Evolutionary conservation across 129 eudicot genomes (phyloP).

Genomic region (Helichrysum umbraculigerum): DNA sequence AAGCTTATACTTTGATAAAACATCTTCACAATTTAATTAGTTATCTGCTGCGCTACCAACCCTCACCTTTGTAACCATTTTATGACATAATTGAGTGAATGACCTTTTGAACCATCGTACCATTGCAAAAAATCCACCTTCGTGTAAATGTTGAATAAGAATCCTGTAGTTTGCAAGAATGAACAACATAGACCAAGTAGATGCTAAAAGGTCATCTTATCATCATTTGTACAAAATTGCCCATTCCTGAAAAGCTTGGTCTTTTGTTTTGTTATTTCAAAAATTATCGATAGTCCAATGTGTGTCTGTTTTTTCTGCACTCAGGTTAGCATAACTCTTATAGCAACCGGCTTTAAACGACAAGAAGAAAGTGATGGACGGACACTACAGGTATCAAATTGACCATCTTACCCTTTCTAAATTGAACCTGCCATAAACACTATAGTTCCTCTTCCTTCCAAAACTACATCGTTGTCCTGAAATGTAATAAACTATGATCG

Average conservation of each 20-base stretch:
- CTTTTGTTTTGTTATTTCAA: not conserved
- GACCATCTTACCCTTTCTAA: conserved; percentile 11
- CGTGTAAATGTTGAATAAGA: not conserved
- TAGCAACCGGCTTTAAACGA: conserved; percentile 95
- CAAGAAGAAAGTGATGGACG: conserved; percentile 81
- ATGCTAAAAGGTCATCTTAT: not conserved
- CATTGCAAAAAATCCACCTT: not conserved
- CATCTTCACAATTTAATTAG: not conserved
- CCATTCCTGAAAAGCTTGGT: not conserved
- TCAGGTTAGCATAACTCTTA: conserved; percentile 91
- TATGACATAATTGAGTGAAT: not conserved
- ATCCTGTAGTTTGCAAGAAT: not conserved
- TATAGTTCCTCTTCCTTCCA: not conserved
- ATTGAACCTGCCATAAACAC: not conserved
- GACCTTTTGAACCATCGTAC: not conserved
- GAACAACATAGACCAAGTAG: not conserved
- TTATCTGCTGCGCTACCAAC: not conserved
- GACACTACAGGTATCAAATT: conserved; percentile 59
- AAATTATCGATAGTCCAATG: not conserved
- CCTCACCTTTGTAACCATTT: not conserved
- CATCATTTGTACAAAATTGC: not conserved
- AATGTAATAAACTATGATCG: too few relatives aligned
- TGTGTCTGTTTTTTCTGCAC: not conserved
- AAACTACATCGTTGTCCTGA: not conserved
- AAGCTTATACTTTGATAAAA: conserved; percentile 23